A percentile compares a stretch with the other conserved stretches of the same genome.
Evolutionary conservation across 2,329 filamentous ascomycete genomes (phyloP).

Genomic region (Phaeomoniella chlamydospora): DNA sequence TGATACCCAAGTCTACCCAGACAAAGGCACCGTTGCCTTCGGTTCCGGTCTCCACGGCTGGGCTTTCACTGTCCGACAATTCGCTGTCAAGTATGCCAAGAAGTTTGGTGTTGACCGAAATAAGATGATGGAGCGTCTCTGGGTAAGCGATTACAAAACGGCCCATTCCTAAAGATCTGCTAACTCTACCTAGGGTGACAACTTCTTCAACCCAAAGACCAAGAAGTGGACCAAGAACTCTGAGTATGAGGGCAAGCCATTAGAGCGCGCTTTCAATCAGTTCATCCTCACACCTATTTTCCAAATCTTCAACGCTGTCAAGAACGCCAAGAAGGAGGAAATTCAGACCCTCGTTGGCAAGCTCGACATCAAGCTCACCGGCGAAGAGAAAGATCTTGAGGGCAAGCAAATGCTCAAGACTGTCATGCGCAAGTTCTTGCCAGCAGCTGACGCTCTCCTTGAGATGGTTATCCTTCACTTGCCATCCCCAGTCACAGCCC

Average conservation of each 20-base stretch:
- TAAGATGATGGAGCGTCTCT: slow-evolving; percentile 99
- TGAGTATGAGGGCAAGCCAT: slow-evolving; percentile 68
- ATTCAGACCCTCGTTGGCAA: slow-evolving; percentile 70
- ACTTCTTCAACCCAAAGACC: slow-evolving; percentile 99
- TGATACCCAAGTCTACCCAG: slow-evolving; percentile 97
- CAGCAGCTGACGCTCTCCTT: slow-evolving; percentile 90
- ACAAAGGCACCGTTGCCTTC: slow-evolving; percentile 96
- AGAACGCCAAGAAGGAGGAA: slow-evolving; percentile 98
- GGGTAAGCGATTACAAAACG: slow-evolving; percentile 43
- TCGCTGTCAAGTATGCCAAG: slow-evolving; percentile 92
- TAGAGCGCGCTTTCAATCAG: slow-evolving; percentile 99
- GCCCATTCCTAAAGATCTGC: slow-evolving; percentile 1
- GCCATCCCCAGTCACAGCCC: slow-evolving; percentile 86
- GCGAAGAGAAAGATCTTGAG: slow-evolving; percentile 82
- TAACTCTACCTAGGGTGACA: slow-evolving; percentile 55
- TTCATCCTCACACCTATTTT: slow-evolving; percentile 99
- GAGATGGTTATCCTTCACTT: slow-evolving; percentile 99
- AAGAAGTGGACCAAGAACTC: slow-evolving; percentile 98
- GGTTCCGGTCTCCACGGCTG: slow-evolving; percentile 99
- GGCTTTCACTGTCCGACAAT: slow-evolving; percentile 98
- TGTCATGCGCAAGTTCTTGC: slow-evolving; percentile 97
- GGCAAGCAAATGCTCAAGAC: slow-evolving; percentile 97
- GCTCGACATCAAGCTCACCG: slow-evolving; percentile 81
- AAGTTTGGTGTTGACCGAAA: slow-evolving; percentile 99
- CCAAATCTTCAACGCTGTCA: slow-evolving; percentile 92